These are phyloP conservation scores for Aspergillus sclerotialis DNA, from an alignment of 2,329 filamentous ascomycete genomes.

Conservation along the genomic window DNA sequence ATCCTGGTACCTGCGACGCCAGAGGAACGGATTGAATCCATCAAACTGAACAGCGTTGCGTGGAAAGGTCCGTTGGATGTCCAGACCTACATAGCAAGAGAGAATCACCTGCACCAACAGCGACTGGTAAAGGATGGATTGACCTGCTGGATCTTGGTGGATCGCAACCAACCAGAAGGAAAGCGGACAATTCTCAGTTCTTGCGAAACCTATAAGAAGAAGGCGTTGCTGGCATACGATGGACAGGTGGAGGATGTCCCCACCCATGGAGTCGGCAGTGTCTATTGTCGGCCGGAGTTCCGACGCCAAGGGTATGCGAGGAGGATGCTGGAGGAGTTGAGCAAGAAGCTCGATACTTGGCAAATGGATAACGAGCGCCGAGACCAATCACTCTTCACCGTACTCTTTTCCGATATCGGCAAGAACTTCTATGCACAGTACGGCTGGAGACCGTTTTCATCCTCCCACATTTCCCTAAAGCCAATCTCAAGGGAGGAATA, in stretches of 20 bases:
- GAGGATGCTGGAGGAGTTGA: conserved; percentile 65
- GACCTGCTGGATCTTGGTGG: conserved; percentile 55
- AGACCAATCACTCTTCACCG: conserved; percentile 56
- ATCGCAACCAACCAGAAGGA: conserved; percentile 33
- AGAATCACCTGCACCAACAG: conserved; percentile 46
- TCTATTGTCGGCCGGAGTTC: conserved; percentile 64
- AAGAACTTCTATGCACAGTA: conserved; percentile 70
- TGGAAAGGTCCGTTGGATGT: conserved; percentile 53
- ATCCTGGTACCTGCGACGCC: conserved; percentile 49
- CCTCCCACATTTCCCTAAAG: conserved; percentile 62
- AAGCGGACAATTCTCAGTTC: conserved; percentile 46
- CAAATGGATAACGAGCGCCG: conserved; percentile 39
- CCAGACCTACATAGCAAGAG: conserved; percentile 52
- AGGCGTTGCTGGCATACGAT: conserved; percentile 38
- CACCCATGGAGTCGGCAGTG: conserved; percentile 70
- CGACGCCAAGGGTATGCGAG: conserved; percentile 69
- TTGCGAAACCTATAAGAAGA: conserved; percentile 49
- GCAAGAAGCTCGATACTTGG: conserved; percentile 46
- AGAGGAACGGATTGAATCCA: conserved; percentile 46
- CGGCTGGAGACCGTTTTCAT: conserved; percentile 71
- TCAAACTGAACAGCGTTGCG: conserved; percentile 47
- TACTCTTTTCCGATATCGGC: conserved; percentile 82
- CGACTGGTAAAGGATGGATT: conserved; percentile 49
- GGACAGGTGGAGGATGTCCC: conserved; percentile 49
- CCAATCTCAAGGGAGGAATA: conserved; percentile 26